Conservation (phyloP, 2,329 filamentous ascomycete genomes). For the Lasiodiplodia citricola region DNA sequence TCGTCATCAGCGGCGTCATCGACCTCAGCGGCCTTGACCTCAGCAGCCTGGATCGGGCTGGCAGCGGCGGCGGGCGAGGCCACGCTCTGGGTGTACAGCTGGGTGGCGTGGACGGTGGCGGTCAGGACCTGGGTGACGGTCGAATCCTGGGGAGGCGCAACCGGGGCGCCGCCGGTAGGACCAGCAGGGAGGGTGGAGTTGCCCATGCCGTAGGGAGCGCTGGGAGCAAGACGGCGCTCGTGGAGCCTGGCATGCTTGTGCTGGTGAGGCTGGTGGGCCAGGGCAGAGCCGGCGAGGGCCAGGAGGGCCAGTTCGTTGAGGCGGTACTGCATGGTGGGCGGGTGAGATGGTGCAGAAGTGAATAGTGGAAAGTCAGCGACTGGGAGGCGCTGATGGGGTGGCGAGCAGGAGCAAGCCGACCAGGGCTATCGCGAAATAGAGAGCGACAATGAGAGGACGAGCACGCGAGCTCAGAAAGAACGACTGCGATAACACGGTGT, state of each 20-base stretch:
- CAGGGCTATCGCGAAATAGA: conserved; percentile 47
- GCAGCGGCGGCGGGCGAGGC: conserved; percentile 24
- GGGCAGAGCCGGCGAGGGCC: conserved; percentile 47
- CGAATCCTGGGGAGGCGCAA: conserved; percentile 25
- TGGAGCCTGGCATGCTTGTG: conserved; percentile 28
- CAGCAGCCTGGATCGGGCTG: conserved; percentile 15
- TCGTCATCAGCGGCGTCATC: conserved; percentile 43
- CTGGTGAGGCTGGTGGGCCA: conserved; percentile 42
- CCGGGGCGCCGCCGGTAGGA: conserved; percentile 10
- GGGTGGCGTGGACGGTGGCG: conserved; percentile 31
- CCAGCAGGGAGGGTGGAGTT: conserved; percentile 34
- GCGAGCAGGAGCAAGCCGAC: conserved; percentile 41
- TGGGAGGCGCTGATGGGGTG: neutral
- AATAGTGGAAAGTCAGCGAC: conserved; percentile 31
- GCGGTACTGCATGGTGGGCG: conserved; percentile 41
- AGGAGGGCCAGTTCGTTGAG: conserved; percentile 49
- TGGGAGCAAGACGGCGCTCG: conserved; percentile 23
- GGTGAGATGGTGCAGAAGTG: conserved; percentile 26
- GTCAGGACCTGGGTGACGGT: conserved; percentile 31
- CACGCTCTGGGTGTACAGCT: conserved; percentile 31
- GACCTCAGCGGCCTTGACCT: conserved; percentile 29
- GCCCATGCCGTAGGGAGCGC: conserved; percentile 33
- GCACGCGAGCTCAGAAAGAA: conserved; percentile 40
- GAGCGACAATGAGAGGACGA: conserved; percentile 42
- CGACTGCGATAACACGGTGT: conserved; percentile 34